Base-by-base conservation (phyloP, 1,139 yeast species). In the Pichia sorboxylosa region DNA sequence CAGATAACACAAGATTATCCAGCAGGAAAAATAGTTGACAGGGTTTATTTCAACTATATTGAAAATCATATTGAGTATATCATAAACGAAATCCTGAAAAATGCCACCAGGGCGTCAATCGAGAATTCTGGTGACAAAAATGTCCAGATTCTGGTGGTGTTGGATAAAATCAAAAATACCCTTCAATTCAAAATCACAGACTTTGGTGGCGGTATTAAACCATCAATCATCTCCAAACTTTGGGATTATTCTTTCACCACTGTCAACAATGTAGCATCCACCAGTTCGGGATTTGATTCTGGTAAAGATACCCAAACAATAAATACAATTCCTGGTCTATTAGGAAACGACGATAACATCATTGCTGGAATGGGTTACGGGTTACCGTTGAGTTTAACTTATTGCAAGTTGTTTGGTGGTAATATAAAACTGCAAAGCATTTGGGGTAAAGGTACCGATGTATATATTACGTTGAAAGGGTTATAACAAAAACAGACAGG, bases 291-390 rank as follows among this genome's bases (percentile, higher is more conserved):
- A 5, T 30, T 34, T 14, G 20, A 26, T 4, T 29, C 32, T 2
- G 28, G 28, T 1, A 26, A 24, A 4, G 34, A 32, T 25, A 6
- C 6, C 16, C 8, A 6, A 10, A 13, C 11, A 7, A 25, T 25
- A 9, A 13, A 13, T 6, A 9, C 10, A 10, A 13, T 9, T 16
- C 13, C 16, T 10, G 16, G 16, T 9, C 24, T 28, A 7, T 80
- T 79, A 4, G 20, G 15, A 14, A 6, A n/a, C 13, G 13, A 27
- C 15, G 4, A 15, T 10, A 80, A 80, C 46, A 69, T 71, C 14
- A 83, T 85, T 22, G 95, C 96, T 0, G 98, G 98, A 0, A 79
- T 90, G 82, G 98, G 98, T 1, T 87, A 84, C 51, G 98, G 98
- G 0, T 57, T 87, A 33, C 97, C 97, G 1, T 60, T 87, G 39